Conservation (phyloP, 208 protist genomes). For the Leishmania mexicana region DNA sequence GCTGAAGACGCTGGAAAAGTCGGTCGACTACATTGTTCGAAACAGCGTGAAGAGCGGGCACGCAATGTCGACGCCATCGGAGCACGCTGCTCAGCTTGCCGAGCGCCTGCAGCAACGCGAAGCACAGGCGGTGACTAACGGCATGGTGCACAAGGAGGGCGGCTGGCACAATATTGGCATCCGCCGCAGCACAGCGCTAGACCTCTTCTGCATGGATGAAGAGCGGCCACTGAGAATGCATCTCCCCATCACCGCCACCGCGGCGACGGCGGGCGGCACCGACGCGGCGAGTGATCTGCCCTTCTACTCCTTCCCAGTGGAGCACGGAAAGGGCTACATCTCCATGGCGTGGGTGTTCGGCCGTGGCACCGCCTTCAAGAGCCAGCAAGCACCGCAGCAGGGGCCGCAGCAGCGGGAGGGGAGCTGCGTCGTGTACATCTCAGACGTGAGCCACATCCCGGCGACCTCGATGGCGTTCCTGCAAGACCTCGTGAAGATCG, state of each 20-base stretch:
- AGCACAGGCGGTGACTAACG: constrained; percentile 11
- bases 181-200: constrained; percentile 79
- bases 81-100: constrained; percentile 31
- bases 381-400: constrained; percentile 8
- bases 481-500: constrained; percentile 73
- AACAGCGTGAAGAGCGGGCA: constrained; percentile 59
- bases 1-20: constrained; percentile 38
- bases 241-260: constrained; percentile 37
- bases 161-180: constrained; percentile 76
- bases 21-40: constrained; percentile 70
- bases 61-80: constrained; percentile 19
- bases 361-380: constrained; percentile 64
- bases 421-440: constrained; percentile 84
- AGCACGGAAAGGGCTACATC: constrained; percentile 74
- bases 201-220: constrained; percentile 69
- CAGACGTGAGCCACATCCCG: constrained; percentile 72
- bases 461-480: constrained; percentile 70
- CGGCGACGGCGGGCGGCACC: constrained; percentile 2
- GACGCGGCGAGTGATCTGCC: constrained; percentile 26
- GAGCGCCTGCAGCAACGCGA: constrained; percentile 22
- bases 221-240: constrained; percentile 44
- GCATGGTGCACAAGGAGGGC: constrained; percentile 19
- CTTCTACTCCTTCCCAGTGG: constrained; percentile 79
- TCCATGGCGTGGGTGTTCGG: constrained; percentile 89
- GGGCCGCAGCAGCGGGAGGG: constrained; percentile 5